Conservation (phyloP, 1,139 yeast species). For the Blastobotrys persicus region DNA sequence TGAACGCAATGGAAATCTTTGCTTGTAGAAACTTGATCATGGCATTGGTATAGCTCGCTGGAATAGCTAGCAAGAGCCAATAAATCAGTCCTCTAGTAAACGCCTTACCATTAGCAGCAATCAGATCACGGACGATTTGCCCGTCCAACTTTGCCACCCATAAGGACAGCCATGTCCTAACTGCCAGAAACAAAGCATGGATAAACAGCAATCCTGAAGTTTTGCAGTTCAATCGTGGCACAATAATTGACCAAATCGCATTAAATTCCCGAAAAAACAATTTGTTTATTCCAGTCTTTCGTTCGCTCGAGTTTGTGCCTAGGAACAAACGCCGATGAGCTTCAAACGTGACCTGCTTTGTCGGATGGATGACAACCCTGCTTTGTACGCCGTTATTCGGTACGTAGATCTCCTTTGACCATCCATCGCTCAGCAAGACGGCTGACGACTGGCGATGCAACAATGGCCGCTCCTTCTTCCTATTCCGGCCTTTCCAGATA, state of each 20-base stretch:
- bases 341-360: constrained; percentile 60
- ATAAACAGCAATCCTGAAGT: constrained; percentile 64
- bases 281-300: constrained; percentile 45
- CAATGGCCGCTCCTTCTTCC: constrained; percentile 10
- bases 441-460: constrained; percentile 32
- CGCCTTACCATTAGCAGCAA: constrained; percentile 75
- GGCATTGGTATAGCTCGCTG: constrained; percentile 90
- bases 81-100: constrained; percentile 74
- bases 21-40: constrained; percentile 81
- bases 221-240: constrained; percentile 69
- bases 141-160: constrained; percentile 89
- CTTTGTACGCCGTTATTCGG: constrained; percentile 47
- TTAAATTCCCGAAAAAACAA: constrained; percentile 68
- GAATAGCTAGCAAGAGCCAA: constrained; percentile 89
- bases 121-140: constrained; percentile 84
- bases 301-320: constrained; percentile 44
- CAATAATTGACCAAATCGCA: constrained; percentile 77
- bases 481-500: constrained; percentile 1
- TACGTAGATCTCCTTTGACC: constrained; percentile 41
- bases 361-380: constrained; percentile 56
- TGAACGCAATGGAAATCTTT: constrained; percentile 74
- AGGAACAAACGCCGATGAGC: constrained; percentile 66
- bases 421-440: constrained; percentile 29
- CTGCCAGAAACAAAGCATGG: constrained; percentile 71
- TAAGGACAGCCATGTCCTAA: constrained; percentile 85